Evolutionary conservation across 2,329 filamentous ascomycete genomes (phyloP).

Genomic region (Sclerotinia minor): DNA sequence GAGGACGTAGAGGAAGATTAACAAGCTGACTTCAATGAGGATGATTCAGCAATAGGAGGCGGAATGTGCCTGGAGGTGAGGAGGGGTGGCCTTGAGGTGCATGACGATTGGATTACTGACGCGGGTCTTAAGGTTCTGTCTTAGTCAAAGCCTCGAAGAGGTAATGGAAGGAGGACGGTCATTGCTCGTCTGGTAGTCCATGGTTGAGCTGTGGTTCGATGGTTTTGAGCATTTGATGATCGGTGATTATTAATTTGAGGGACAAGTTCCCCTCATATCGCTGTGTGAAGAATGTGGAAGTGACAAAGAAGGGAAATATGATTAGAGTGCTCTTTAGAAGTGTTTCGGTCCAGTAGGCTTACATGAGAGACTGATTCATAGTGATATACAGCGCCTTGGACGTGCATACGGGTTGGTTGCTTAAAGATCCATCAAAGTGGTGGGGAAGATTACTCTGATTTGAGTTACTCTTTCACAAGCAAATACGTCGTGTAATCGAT

Average conservation of each 20-base stretch:
- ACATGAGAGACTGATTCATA: not conserved
- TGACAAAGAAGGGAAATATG: no score
- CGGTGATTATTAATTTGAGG: not conserved
- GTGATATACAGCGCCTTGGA: not conserved
- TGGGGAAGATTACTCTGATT: not conserved
- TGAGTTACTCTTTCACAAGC: not conserved
- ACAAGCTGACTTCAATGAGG: constrained; percentile 8
- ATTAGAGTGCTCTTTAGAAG: not conserved
- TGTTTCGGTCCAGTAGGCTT: not conserved
- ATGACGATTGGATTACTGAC: not conserved
- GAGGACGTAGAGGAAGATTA: constrained; percentile 16
- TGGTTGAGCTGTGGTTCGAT: not conserved
- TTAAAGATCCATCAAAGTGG: not conserved
- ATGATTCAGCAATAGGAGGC: constrained; percentile 9
- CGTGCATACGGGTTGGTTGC: not conserved
- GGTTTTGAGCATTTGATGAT: not conserved
- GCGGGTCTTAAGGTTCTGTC: not conserved
- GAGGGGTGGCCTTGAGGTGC: not conserved
- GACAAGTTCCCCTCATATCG: not conserved
- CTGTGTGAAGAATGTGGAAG: not conserved
- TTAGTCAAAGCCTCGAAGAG: not conserved
- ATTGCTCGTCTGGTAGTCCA: not conserved
- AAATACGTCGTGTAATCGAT: not conserved
- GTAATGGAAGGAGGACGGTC: not conserved
- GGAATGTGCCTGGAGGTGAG: constrained; percentile 1